Base-by-base conservation (phyloP, 768 basidiomycete species). In the Trametopsis cervina region DNA sequence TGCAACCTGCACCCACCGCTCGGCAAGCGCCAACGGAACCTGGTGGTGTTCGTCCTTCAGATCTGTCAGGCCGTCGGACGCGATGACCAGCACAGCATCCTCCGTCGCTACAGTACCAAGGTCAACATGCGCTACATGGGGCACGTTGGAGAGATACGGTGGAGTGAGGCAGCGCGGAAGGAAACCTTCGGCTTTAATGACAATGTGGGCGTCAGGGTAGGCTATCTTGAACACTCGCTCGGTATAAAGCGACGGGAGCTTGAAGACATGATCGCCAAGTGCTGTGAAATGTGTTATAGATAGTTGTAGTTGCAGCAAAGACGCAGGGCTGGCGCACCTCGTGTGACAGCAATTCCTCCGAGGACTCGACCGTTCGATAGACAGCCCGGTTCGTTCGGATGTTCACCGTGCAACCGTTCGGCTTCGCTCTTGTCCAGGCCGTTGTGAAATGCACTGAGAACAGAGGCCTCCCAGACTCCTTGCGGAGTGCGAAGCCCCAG, bases 281-380 rank as follows among this genome's bases (percentile, higher is more conserved):
- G 78, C 78, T 81, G 47, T 22, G 29, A 33, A 33, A 6, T 15
- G 10, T n/a, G 23, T 22, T 10, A 11, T 26, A 39, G 46, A 2
- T 6, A 1, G 33, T 38, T n/a, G 17, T 46, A 24, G 4, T 6
- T 42, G 40, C 37, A 24, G 4, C 39, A 48, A 13, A 20, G 40
- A 42, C 12, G 18, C 11, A 18, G n/a, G 17, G 22, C n/a, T 42
- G 22, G 60, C 68, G 41, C 52, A 72, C 78, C 75, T 63, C 78
- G 64, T 38, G 78, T 81, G 13, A 79, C 76, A 15, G 77, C 78
- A 40, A 80, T 72, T 1, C 73, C 70, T 20, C 78, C 77, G 5
- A 79, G 65, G 11, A 80, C 75, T 39, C 78, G 68, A 42, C 73
- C 60, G 18, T 69, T 60, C 29, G 70, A 42, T 4, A 79, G 56